phyloP scores from a whole-genome alignment of 495 filamentous ascomycete genomes.

The Penicilliopsis zonata region DNA sequence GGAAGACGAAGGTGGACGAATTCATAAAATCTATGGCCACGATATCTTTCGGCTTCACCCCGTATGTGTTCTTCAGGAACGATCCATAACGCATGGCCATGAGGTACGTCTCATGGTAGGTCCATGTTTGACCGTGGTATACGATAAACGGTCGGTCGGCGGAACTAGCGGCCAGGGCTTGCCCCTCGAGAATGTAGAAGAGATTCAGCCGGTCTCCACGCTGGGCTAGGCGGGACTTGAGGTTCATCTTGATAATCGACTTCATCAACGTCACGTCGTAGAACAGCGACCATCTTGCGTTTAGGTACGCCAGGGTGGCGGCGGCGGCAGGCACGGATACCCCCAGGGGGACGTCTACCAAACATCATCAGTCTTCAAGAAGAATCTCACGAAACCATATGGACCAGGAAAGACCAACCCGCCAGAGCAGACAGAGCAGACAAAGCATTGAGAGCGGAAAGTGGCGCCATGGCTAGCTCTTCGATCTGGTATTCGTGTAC shows the following conservation, averaged over 20 bases:
- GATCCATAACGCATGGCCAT: conserved; percentile 63
- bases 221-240: conserved; percentile 30
- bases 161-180: conserved; percentile 45
- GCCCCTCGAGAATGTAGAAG: conserved; percentile 70
- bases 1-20: conserved; percentile 66
- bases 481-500: no score
- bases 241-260: conserved; percentile 27
- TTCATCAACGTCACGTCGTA: conserved; percentile 52
- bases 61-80: conserved; percentile 65
- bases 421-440: no score
- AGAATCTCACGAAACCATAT: no score
- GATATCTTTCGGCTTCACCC: conserved; percentile 63
- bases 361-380: no score
- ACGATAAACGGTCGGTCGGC: conserved; percentile 53
- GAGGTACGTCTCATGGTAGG: conserved; percentile 71
- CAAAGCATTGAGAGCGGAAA: no score
- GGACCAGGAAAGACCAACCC: no score
- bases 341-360: conserved; percentile 32
- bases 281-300: conserved; percentile 55
- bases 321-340: conserved; percentile 53
- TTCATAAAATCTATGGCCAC: conserved; percentile 89
- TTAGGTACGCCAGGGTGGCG: conserved; percentile 66
- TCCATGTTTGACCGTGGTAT: conserved; percentile 65
- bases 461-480: no score
- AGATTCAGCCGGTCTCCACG: conserved; percentile 51